A percentile compares a stretch with the other conserved stretches of the same genome.
These are phyloP conservation scores for Cladosporium halotolerans DNA, from an alignment of 2,329 filamentous ascomycete genomes.

Conservation along the genomic window DNA sequence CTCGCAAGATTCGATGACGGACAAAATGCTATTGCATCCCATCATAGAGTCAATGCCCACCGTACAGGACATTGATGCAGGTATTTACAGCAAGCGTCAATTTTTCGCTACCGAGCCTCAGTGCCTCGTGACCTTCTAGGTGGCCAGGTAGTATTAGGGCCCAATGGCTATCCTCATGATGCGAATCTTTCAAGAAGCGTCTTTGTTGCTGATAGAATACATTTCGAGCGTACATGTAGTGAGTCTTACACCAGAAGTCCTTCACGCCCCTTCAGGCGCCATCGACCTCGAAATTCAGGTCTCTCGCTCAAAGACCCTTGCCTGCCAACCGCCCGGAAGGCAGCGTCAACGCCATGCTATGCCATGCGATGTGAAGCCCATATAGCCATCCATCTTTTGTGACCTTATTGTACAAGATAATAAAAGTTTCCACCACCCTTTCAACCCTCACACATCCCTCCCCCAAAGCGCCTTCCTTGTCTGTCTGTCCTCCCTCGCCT, in stretches of 20 bases:
- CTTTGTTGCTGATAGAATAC: conserved; percentile 2
- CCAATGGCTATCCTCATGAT: too few species aligned
- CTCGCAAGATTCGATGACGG: too few species aligned
- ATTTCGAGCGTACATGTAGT: conserved; percentile 6
- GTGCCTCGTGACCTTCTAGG: too few species aligned
- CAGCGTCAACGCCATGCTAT: conserved; percentile 6
- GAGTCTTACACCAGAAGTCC: neutral
- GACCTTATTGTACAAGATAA: neutral
- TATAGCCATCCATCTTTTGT: neutral
- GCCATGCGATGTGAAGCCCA: neutral
- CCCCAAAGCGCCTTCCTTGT: conserved; percentile 57
- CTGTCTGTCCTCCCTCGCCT: conserved; percentile 55
- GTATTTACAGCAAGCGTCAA: too few species aligned
- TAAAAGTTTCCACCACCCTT: neutral
- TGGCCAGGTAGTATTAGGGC: too few species aligned
- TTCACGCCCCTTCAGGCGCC: neutral
- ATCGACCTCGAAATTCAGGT: neutral
- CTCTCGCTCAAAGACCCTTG: too few species aligned
- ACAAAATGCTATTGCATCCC: too few species aligned
- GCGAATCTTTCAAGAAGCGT: too few species aligned
- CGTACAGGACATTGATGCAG: too few species aligned
- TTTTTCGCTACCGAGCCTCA: too few species aligned
- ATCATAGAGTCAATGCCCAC: too few species aligned
- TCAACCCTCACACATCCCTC: conserved; percentile 35
- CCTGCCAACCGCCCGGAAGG: too few species aligned